Base-by-base conservation (phyloP, 176 grass and related monocot genomes). In the Chloris gayana region DNA sequence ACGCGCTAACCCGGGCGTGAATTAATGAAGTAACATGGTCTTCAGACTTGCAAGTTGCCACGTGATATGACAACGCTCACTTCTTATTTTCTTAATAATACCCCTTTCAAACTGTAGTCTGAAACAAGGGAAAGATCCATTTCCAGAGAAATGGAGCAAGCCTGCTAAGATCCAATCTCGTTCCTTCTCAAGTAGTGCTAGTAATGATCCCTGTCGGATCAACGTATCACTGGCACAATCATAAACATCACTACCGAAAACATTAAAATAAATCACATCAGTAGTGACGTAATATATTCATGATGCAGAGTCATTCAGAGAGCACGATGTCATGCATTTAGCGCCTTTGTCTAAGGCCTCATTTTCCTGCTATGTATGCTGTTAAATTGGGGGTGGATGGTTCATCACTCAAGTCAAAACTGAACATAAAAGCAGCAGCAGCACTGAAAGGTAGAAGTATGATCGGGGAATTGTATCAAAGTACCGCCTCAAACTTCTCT, bases 391-490 rank as follows among this genome's bases (percentile, higher is more conserved):
- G 35, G 5, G 35, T 37, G 35, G 3, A 37, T 37, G 35, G 14
- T 22, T 73, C 26, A 67, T n/a, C 38, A 29, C 15, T n/a, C n/a
- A n/a, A n/a, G n/a, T n/a, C n/a, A n/a, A n/a, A n/a, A n/a, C n/a
- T n/a, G n/a, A n/a, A n/a, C n/a, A n/a, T n/a, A 69, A 0, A 47
- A 54, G 31, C 71, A 31, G 72, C 13, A 86, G 32, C 5, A 86
- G 11, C 24, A n/a, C 63, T 18, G 58, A 31, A 81, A 74, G 29
- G 30, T 60, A 69, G 19, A 50, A 42, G 9, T 42, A 10, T 11
- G 1, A 7, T 42, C 12, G 47, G 38, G n/a, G n/a, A n/a, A n/a
- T n/a, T n/a, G n/a, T n/a, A n/a, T n/a, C n/a, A n/a, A n/a, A n/a
- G n/a, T n/a, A n/a, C n/a, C n/a, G 45, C 62, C 19, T 2, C 31